Percentiles rank a stretch among this genome's conserved stretches.
These are phyloP conservation scores for Vitis hybrid DNA, from an alignment of 177 flowering plant species.

Conservation along the genomic window DNA sequence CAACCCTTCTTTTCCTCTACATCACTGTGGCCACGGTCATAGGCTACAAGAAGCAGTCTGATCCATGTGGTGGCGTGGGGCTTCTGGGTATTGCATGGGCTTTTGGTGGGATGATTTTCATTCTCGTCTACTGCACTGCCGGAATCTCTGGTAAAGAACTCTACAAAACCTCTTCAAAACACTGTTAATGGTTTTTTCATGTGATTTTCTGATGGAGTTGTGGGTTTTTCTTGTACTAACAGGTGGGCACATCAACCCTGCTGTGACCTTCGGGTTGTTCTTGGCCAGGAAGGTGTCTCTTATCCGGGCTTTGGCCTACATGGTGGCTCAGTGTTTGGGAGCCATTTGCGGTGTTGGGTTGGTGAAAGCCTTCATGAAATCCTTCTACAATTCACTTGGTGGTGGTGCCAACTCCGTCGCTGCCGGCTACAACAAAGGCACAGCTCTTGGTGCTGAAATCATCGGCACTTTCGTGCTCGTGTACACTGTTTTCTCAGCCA, in stretches of 20 bases:
- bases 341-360: conserved; percentile 77
- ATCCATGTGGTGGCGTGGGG: conserved; percentile 77
- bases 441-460: conserved; percentile 81
- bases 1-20: conserved; percentile 91
- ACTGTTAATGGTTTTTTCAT: not conserved
- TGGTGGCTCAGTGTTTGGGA: conserved; percentile 72
- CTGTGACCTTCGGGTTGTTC: conserved; percentile 76
- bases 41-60: conserved; percentile 60
- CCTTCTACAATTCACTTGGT: conserved; percentile 39
- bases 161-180: not conserved
- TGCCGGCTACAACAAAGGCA: conserved; percentile 62
- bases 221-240: conserved; percentile 1
- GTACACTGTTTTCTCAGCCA: conserved; percentile 88
- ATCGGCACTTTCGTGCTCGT: conserved; percentile 81
- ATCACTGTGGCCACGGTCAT: conserved; percentile 80
- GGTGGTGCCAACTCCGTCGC: conserved; percentile 71
- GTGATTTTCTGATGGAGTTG: conserved; percentile 7
- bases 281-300: conserved; percentile 77
- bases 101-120: conserved; percentile 93
- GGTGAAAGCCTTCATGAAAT: conserved; percentile 79
- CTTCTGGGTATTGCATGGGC: conserved; percentile 93
- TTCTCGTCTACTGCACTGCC: conserved; percentile 96
- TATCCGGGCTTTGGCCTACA: conserved; percentile 68
- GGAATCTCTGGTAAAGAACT: conserved; percentile 72
- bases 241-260: conserved; percentile 88